Base-by-base conservation (phyloP, 2,329 filamentous ascomycete genomes). In the Chaetomiaceae sp. region DNA sequence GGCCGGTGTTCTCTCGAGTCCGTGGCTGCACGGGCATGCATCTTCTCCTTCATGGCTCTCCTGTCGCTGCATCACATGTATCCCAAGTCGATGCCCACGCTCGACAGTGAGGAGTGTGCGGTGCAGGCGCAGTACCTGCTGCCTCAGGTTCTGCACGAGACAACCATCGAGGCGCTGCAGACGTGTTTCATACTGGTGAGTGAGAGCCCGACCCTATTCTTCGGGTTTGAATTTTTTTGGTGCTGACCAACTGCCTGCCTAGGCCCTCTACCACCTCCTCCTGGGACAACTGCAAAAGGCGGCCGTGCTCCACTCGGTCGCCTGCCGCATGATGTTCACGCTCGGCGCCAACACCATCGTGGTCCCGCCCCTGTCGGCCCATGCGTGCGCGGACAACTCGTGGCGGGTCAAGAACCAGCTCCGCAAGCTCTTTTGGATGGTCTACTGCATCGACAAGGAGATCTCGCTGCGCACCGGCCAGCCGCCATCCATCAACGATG, bases 391-490 rank as follows among this genome's bases (percentile, higher is more conserved):
- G 49, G 51, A 61, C 23, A 27, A 48, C 5, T 29, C 40, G 2
- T 60, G 67, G 40, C 66, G 67, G 1, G 60, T 65, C 40, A 60
- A 64, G 34, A 62, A 65, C 8, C 68, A 73, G 27, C 56, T 73
- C 0, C 68, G 74, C 3, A 61, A 66, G 27, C 50, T 81, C 0
- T 82, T 82, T 59, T 82, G 80, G 78, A 58, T 81, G 5, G 75
- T 73, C 56, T 82, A 80, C 52, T 69, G 69, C 2, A 64, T 79
- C 9, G 79, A 83, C 58, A 82, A 80, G 54, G 79, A 82, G n/a
- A 69, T 81, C 11, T 68, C 76, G 0, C 66, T 82, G 0, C 72
- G 79, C 3, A 77, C 73, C 0, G 77, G 78, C 0, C 77, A 79
- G 43, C 78, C 78, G 0, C 78, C 78, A 1, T 64, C 70, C 1